These are phyloP conservation scores for Fusarium sp. DNA, from an alignment of 2,329 filamentous ascomycete species.

Conservation along the genomic window DNA sequence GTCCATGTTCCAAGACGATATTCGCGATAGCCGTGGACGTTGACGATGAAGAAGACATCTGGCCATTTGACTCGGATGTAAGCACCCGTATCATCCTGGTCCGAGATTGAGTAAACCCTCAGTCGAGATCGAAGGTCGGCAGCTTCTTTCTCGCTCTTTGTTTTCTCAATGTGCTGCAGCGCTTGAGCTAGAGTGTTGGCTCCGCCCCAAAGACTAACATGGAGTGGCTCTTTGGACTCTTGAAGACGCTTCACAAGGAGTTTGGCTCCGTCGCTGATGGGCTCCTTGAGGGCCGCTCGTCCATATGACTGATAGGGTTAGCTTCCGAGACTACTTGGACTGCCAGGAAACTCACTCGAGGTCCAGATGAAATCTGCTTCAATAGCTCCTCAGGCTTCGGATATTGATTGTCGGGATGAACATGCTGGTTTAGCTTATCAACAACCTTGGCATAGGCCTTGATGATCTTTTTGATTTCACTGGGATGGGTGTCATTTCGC, in stretches of 20 bases:
- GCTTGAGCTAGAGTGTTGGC: slow-evolving; percentile 9
- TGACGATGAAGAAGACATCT: slow-evolving; percentile 10
- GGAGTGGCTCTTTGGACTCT: not conserved
- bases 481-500: not conserved
- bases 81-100: slow-evolving; percentile 7
- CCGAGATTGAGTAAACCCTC: slow-evolving; percentile 11
- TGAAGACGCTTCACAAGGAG: not conserved
- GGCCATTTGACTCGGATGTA: slow-evolving; percentile 6
- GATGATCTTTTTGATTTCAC: slow-evolving; percentile 8
- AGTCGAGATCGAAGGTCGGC: slow-evolving; percentile 3
- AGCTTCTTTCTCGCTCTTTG: not conserved
- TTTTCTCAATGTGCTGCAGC: not conserved
- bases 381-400: not conserved
- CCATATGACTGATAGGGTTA: slow-evolving; percentile 3
- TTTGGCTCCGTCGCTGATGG: not conserved
- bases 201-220: slow-evolving; percentile 8
- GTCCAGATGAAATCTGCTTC: not conserved
- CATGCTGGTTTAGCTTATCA: slow-evolving; percentile 14
- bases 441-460: slow-evolving; percentile 1
- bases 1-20: slow-evolving; percentile 1
- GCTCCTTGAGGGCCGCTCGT: not conserved
- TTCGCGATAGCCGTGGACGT: slow-evolving; percentile 1
- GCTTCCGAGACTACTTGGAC: accelerated
- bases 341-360: not conserved
- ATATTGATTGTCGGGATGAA: not conserved